A percentile compares a stretch with the other conserved stretches of the same genome.
Evolutionary conservation across 1,284 basidiomycete species (phyloP).

Genomic region (Sanghuangporus sanghuang): DNA sequence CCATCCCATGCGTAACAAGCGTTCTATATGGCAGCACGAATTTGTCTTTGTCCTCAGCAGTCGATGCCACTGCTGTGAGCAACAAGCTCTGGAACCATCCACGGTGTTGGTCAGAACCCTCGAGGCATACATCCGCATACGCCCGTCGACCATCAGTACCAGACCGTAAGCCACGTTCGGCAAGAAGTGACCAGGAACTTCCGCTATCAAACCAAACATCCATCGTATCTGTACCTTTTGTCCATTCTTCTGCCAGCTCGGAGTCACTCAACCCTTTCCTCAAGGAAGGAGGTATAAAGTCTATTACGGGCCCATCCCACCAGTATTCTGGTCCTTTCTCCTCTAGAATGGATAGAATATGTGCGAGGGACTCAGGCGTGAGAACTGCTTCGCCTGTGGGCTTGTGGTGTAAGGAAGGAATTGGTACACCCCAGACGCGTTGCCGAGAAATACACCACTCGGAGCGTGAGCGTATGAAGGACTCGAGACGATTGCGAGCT

Average conservation of each 20-base stretch:
- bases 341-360: constrained; percentile 76
- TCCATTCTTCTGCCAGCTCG: constrained; percentile 45
- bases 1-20: constrained; percentile 96
- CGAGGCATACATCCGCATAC: constrained; percentile 86
- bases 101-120: constrained; percentile 96
- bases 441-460: constrained; percentile 99
- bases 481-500: constrained; percentile 83
- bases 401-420: constrained; percentile 81
- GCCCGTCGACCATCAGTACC: constrained; percentile 29
- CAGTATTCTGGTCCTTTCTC: constrained; percentile 77
- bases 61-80: constrained; percentile 57
- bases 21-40: constrained; percentile 62
- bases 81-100: constrained; percentile 99
- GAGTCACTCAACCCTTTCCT: constrained; percentile 24
- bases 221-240: constrained; percentile 90
- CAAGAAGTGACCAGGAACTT: constrained; percentile 86
- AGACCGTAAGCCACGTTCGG: constrained; percentile 31
- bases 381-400: constrained; percentile 66
- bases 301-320: constrained; percentile 86
- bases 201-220: constrained; percentile 99
- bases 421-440: constrained; percentile 97
- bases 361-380: constrained; percentile 60
- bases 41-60: constrained; percentile 17
- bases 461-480: constrained; percentile 83
- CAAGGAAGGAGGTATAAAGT: constrained; percentile 71